Percentiles rank a stretch among this genome's conserved stretches.
Evolutionary conservation across 73 alveolate genomes (phyloP).

Genomic region (Tetrahymena elliotti): DNA sequence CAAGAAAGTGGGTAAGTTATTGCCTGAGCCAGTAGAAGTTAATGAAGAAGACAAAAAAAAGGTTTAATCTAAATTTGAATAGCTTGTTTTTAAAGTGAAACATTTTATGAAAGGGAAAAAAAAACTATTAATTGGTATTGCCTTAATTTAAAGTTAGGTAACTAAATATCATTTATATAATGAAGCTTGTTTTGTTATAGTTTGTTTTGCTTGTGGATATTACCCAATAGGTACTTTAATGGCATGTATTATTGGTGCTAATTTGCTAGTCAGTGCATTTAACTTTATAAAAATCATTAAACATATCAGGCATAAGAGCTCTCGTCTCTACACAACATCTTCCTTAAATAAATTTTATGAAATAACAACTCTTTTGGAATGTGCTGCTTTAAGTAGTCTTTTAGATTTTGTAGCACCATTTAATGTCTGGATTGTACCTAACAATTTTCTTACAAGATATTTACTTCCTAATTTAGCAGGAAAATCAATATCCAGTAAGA

Average conservation of each 20-base stretch:
- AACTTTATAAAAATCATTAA: not conserved
- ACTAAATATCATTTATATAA: slow-evolving; percentile 12
- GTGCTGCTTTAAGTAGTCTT: slow-evolving; percentile 14
- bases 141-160: not conserved
- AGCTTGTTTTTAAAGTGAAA: not conserved
- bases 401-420: slow-evolving; percentile 27
- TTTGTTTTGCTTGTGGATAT: slow-evolving; percentile 19
- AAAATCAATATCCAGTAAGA: slow-evolving; percentile 9
- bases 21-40: not conserved
- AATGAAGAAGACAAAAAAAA: not conserved
- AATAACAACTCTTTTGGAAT: not conserved
- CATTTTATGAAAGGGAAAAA: not conserved
- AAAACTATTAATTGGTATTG: not conserved
- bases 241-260: not conserved
- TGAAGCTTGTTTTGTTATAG: slow-evolving; percentile 12
- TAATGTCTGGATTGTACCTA: slow-evolving; percentile 29
- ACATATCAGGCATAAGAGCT: not conserved
- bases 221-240: not conserved
- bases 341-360: not conserved
- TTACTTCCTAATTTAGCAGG: slow-evolving; percentile 35
- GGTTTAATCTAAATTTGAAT: not conserved
- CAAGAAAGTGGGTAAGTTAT: not conserved
- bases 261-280: not conserved
- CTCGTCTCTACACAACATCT: not conserved
- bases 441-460: slow-evolving; percentile 14